Percentiles rank a stretch among this genome's conserved stretches.
Evolutionary conservation across 1,284 basidiomycete genomes (phyloP).

Genomic region (Tylopilus orsonianus): DNA sequence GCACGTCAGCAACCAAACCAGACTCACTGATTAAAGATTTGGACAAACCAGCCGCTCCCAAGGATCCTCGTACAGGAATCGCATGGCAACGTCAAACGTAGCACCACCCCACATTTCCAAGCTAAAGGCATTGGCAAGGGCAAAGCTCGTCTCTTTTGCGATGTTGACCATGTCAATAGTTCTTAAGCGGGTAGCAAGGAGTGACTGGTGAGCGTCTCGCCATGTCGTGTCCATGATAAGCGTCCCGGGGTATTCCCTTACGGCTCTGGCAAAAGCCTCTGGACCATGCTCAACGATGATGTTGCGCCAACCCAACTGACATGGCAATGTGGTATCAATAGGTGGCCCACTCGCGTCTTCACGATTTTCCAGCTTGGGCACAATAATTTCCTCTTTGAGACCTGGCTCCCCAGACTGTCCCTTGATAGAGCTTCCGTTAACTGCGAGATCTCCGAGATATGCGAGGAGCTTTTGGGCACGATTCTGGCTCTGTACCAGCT

Average conservation of each 20-base stretch:
- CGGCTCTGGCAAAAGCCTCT: constrained; percentile 98
- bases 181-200: constrained; percentile 94
- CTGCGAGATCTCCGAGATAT: constrained; percentile 96
- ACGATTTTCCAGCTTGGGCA: constrained; percentile 81
- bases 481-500: constrained; percentile 96
- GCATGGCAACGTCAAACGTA: constrained; percentile 99
- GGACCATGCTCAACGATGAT: constrained; percentile 98
- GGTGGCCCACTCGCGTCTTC: constrained; percentile 74
- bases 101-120: constrained; percentile 99
- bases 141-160: constrained; percentile 96
- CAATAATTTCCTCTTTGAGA: constrained; percentile 84
- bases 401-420: constrained; percentile 94
- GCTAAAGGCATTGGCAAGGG: constrained; percentile 93
- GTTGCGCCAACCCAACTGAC: constrained; percentile 94
- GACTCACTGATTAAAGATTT: not conserved
- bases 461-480: constrained; percentile 97
- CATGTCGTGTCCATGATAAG: constrained; percentile 99
- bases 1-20: constrained; percentile 9
- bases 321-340: constrained; percentile 82
- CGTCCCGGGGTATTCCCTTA: constrained; percentile 93
- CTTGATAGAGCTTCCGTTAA: constrained; percentile 97
- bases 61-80: constrained; percentile 99
- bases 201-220: constrained; percentile 98
- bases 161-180: constrained; percentile 99
- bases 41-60: constrained; percentile 90